Conservation (phyloP, 2,329 filamentous ascomycete species). For the Ophiostoma perfectum region DNA sequence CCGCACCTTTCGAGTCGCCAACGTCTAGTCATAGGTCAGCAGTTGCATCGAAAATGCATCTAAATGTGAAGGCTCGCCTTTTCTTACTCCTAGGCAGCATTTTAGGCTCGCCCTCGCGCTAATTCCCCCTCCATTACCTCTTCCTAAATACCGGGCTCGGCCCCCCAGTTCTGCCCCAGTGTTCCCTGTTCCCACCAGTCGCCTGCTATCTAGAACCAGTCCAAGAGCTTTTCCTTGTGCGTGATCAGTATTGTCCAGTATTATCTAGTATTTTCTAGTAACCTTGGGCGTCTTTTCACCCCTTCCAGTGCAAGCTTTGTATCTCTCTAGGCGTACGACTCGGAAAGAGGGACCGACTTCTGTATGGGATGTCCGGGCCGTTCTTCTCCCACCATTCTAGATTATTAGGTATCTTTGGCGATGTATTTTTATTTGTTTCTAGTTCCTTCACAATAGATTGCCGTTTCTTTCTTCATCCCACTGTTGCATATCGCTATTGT, state of each 20-base stretch:
- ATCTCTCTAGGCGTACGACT: not conserved
- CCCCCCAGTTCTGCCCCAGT: not conserved
- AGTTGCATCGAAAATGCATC: not conserved
- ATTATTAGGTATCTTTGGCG: not conserved
- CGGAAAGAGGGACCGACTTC: not conserved
- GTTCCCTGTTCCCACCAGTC: not conserved
- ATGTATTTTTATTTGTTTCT: not conserved
- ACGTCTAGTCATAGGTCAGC: not conserved
- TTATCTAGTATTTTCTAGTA: not conserved
- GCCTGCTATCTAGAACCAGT: not conserved
- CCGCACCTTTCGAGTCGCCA: not conserved
- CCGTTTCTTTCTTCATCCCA: not conserved
- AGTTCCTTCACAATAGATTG: not conserved
- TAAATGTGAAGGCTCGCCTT: not conserved
- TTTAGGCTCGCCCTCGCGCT: constrained; percentile 3
- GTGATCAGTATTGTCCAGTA: not conserved
- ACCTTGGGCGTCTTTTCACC: not conserved
- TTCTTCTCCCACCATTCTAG: not conserved
- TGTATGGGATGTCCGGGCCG: not conserved
- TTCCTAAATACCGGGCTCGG: not conserved
- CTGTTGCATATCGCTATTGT: not conserved
- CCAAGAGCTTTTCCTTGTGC: not conserved
- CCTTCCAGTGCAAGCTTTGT: not conserved
- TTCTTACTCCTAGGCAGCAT: not conserved
- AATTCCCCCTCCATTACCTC: not conserved